Evolutionary conservation across 306 rosid species (phyloP).

Genomic region (Castanea crenata): DNA sequence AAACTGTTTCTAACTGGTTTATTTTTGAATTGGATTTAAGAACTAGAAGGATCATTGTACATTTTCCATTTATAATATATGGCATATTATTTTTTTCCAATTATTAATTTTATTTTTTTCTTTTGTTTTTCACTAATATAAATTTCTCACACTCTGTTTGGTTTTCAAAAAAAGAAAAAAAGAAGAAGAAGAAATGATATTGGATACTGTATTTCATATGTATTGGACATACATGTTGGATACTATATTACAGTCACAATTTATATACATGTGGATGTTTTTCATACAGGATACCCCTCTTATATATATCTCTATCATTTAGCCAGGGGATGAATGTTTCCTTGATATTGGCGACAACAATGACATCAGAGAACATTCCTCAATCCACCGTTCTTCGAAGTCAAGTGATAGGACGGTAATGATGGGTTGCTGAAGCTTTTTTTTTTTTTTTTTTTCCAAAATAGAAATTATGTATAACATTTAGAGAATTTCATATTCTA

Average conservation of each 20-base stretch:
- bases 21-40: background rate
- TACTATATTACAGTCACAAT: slow-evolving; percentile 5
- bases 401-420: slow-evolving; percentile 73
- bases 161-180: background rate
- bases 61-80: background rate
- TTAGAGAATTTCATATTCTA: slow-evolving; percentile 15
- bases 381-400: slow-evolving; percentile 88
- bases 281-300: slow-evolving; percentile 9
- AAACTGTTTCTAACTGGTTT: slow-evolving; percentile 5
- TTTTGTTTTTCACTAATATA: background rate
- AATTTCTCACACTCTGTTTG: background rate
- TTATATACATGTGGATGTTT: slow-evolving; percentile 15
- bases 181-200: background rate
- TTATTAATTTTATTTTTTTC: too few relatives aligned
- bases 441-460: background rate
- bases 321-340: slow-evolving; percentile 83
- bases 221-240: background rate
- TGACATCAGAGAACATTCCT: slow-evolving; percentile 76
- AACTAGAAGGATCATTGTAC: background rate
- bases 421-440: slow-evolving; percentile 9
- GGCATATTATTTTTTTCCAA: background rate
- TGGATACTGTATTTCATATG: background rate
- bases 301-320: slow-evolving; percentile 28
- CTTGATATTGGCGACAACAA: slow-evolving; percentile 86
- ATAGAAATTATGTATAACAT: background rate